Base-by-base conservation (phyloP, 768 basidiomycete genomes). In the Peribolospora kevripleyi region DNA sequence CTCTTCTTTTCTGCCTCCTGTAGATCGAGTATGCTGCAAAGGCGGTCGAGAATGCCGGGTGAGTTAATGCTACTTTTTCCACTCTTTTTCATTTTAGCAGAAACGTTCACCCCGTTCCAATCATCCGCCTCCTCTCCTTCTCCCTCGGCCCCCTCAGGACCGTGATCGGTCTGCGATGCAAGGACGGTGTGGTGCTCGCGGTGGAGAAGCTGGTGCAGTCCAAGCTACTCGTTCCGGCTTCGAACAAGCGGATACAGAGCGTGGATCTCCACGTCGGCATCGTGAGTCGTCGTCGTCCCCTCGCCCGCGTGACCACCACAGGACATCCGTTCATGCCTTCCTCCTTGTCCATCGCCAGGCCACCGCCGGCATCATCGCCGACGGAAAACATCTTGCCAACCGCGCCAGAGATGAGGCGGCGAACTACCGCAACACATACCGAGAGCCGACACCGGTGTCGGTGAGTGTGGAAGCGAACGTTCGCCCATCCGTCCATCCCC, bases 21-120 rank as follows among this genome's bases (percentile, higher is more conserved):
- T 61, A 91, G 87, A 82, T 97, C 67, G 91, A 97, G 71, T 97
- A 97, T 64, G 93, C 93, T 54, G 82, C 80, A 71, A 97, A 98
- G 70, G 91, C 93, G 9, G 93, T 97, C 58, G 93, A 98, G 71
- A 91, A 93, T 70, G 86, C 91, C 46, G 93, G 93, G 84, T 88
- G 67, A 58, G 75, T 63, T 46, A 48, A 36, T 41, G 50, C 51
- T 42, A 54, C 39, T 38, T n/a, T 46, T 42, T 50, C 43, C 42
- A 54, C 37, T 53, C 47, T 57, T 45, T 46, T 52, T 42, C 13
- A 52, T 14, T 50, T 8, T 36, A 46, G 49, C 10, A 47, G 10
- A 40, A 48, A 25, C 51, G 25, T 37, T 42, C 42, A 38, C 14
- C 46, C 38, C 46, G 37, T 5, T 41, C 43, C 11, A 0, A 6